Conservation (phyloP, 495 filamentous ascomycete species). For the Pyrenula massariospora region DNA sequence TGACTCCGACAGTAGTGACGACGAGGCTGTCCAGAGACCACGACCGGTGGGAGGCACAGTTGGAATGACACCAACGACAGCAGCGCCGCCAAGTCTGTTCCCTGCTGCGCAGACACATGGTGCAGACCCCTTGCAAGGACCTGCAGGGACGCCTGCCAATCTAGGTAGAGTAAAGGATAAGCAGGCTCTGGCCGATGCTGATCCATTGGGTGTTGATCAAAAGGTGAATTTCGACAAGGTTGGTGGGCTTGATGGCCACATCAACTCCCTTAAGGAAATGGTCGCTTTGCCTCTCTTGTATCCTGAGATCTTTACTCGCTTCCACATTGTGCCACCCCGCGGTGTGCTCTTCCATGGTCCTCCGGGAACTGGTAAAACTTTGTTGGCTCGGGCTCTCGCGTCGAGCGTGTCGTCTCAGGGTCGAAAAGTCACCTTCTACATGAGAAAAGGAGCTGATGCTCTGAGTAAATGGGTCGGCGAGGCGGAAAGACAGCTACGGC, state of each 20-base stretch:
- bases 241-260: constrained; percentile 81
- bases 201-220: constrained; percentile 84
- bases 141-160: constrained; percentile 63
- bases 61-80: constrained; percentile 67
- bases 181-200: constrained; percentile 74
- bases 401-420: constrained; percentile 70
- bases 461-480: constrained; percentile 98
- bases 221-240: constrained; percentile 87
- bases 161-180: constrained; percentile 83
- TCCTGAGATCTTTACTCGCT: constrained; percentile 84
- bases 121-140: constrained; percentile 48
- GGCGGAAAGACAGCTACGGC: constrained; percentile 82
- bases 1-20: constrained; percentile 94
- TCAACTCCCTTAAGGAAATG: constrained; percentile 97
- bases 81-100: constrained; percentile 40
- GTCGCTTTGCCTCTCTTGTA: constrained; percentile 86
- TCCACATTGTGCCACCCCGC: constrained; percentile 84
- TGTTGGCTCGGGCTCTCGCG: constrained; percentile 83
- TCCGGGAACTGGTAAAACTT: constrained; percentile 93
- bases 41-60: constrained; percentile 47
- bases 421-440: constrained; percentile 94
- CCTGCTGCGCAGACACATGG: constrained; percentile 49
- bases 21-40: constrained; percentile 52
- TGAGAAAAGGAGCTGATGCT: constrained; percentile 95
- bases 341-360: constrained; percentile 96